These are phyloP conservation scores for Xylariaceae sp. DNA, from an alignment of 2,329 filamentous ascomycete species.

Conservation along the genomic window DNA sequence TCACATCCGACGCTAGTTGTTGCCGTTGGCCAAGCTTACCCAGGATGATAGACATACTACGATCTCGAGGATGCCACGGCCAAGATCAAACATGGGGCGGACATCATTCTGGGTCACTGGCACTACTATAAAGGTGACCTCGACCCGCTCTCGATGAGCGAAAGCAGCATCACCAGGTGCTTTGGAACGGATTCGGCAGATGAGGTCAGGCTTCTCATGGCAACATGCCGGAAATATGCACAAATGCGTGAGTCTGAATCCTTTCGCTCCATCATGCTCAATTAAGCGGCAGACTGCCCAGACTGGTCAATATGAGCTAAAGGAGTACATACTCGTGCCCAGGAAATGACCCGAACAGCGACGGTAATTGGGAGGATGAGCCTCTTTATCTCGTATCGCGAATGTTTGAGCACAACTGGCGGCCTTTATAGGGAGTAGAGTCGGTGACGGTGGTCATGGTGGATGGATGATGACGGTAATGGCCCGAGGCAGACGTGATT, in stretches of 20 bases:
- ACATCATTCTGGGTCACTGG: conserved; percentile 45
- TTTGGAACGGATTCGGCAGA: conserved; percentile 28
- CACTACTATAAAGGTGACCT: conserved; percentile 43
- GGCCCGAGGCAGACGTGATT: conserved; percentile 6
- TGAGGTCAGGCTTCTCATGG: conserved; percentile 33
- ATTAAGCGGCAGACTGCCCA: no score
- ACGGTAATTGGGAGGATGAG: conserved; percentile 34
- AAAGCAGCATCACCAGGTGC: conserved; percentile 25
- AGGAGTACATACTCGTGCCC: not conserved
- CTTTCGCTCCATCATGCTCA: not conserved
- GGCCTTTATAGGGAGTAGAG: conserved; percentile 20
- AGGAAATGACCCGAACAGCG: conserved; percentile 6
- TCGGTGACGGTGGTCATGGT: not conserved
- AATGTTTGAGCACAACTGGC: conserved; percentile 42
- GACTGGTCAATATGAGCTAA: not conserved
- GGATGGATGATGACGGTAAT: not conserved
- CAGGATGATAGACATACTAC: conserved; percentile 16
- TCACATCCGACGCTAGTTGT: not conserved
- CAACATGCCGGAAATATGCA: conserved; percentile 27
- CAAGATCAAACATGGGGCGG: conserved; percentile 42
- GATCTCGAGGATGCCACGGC: conserved; percentile 23
- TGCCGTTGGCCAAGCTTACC: conserved; percentile 29
- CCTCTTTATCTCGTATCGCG: conserved; percentile 42
- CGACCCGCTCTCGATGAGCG: conserved; percentile 28
- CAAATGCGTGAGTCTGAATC: conserved; percentile 22